Base-by-base conservation (phyloP, 192 early-diverging fungal species). In the Backusella mclennaniae region DNA sequence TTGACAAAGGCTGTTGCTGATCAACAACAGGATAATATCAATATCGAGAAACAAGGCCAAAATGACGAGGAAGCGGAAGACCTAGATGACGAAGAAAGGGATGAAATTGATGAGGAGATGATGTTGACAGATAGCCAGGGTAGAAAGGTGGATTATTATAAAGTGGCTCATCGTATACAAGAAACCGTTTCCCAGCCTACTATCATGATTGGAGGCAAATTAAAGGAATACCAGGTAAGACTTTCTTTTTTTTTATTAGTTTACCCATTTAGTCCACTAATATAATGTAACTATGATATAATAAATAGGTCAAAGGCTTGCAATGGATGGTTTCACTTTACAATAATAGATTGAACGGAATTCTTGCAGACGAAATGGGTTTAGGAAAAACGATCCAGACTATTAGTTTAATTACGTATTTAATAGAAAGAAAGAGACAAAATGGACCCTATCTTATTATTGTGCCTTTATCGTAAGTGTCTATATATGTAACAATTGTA, bases 281-380 rank as follows among this genome's bases (percentile, higher is more conserved):
- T 49, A 19, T 21, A 15, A 41, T 36, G 66, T 38, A 6, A 79
- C 23, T 12, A 52, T 21, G 8, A 31, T 31, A 29, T 71, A 29
- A 21, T 17, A 15, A 17, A 39, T 42, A 88, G 87, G 73, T 98
- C 79, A 97, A 95, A 78, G 98, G 98, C 68, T 87, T 99, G 21
- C 93, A 99, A 85, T 99, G 98, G 98, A 98, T 99, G 97, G 94
- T 98, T 35, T 97, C 96, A 23, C 85, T 99, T 66, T 99, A 99
- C 86, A 99, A 99, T 82, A 99, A 99, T 84, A 83, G 96, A 44
- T 84, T 99, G 41, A 99, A 99, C 80, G 98, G 98, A 67, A 98
- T 99, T 79, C 80, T 98, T 67, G 96, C 96, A 49, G 98, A 98
- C 79, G 95, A 96, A 84, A 98, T 98, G 96, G 95, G 93, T 39